Conservation (phyloP, 2,329 filamentous ascomycete genomes). For the Cordyceps fumosorosea region DNA sequence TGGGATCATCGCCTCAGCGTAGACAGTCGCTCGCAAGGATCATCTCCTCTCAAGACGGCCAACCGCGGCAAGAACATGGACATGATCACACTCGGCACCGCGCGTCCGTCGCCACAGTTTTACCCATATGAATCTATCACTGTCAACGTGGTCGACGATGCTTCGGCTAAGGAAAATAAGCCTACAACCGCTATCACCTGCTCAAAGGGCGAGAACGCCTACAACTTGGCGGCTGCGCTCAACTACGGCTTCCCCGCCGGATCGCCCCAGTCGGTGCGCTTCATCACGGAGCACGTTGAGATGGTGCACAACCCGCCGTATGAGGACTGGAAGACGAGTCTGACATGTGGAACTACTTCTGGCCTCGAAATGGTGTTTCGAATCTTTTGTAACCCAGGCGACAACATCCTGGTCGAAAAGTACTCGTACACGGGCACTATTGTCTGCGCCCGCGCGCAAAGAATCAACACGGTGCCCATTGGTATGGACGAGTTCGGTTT, state of each 20-base stretch:
- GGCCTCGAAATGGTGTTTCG: conserved; percentile 61
- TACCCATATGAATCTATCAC: conserved; percentile 9
- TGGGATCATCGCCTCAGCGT: conserved; percentile 6
- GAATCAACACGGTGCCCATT: conserved; percentile 52
- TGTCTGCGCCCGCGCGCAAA: conserved; percentile 57
- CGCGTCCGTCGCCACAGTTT: conserved; percentile 11
- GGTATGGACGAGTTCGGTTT: conserved; percentile 62
- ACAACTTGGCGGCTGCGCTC: conserved; percentile 44
- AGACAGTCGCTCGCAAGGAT: conserved; percentile 5
- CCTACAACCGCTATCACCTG: conserved; percentile 2
- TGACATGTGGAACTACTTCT: conserved; percentile 62
- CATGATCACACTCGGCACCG: conserved; percentile 12
- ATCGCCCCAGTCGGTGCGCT: conserved; percentile 63
- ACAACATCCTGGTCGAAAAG: conserved; percentile 64
- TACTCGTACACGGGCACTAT: conserved; percentile 43
- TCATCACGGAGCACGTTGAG: conserved; percentile 69
- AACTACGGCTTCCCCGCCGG: conserved; percentile 72
- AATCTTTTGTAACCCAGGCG: conserved; percentile 55
- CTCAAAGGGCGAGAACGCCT: conserved; percentile 15
- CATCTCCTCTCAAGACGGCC: conserved; percentile 11
- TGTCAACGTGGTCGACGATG: conserved; percentile 9
- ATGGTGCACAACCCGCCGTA: conserved; percentile 68
- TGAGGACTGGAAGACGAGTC: conserved; percentile 62
- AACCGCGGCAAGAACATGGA: conserved; percentile 7
- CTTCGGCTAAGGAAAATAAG: conserved; percentile 9